Evolutionary conservation across 1,139 yeast genomes (phyloP).

Genomic region (Zygosaccharomyces pseudobailii): DNA sequence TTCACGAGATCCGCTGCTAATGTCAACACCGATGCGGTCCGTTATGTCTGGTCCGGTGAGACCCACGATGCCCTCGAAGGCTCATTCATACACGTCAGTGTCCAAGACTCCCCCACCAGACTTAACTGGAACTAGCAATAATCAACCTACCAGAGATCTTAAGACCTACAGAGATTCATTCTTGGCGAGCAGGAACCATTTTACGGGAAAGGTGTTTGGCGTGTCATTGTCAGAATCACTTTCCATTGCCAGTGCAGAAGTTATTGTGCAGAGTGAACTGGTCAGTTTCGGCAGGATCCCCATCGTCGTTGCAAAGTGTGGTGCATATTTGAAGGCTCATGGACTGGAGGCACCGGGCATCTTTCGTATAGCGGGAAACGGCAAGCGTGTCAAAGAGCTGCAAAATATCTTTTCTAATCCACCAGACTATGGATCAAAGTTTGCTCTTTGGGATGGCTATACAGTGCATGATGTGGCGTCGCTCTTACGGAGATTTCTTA

Average conservation of each 20-base stretch:
- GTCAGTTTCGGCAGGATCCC: slow-evolving; percentile 36
- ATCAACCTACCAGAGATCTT: slow-evolving; percentile 12
- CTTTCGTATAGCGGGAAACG: slow-evolving; percentile 89
- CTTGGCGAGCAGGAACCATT: slow-evolving; percentile 30
- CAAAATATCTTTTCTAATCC: slow-evolving; percentile 81
- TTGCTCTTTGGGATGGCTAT: slow-evolving; percentile 75
- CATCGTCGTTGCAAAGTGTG: slow-evolving; percentile 88
- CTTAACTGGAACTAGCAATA: background rate
- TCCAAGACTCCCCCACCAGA: background rate
- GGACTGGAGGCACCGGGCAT: slow-evolving; percentile 83
- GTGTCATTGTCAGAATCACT: slow-evolving; percentile 70
- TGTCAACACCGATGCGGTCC: background rate
- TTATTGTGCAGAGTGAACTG: slow-evolving; percentile 34
- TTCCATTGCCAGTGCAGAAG: slow-evolving; percentile 50
- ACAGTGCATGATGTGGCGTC: slow-evolving; percentile 99
- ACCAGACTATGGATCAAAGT: slow-evolving; percentile 82
- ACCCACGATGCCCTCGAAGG: slow-evolving; percentile 13
- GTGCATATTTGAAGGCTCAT: slow-evolving; percentile 73
- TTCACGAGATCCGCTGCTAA: background rate
- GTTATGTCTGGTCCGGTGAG: slow-evolving; percentile 3
- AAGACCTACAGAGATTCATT: slow-evolving; percentile 30
- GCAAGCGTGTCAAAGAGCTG: slow-evolving; percentile 79
- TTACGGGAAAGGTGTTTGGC: slow-evolving; percentile 64
- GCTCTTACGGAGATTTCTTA: slow-evolving; percentile 74
- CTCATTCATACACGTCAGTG: slow-evolving; percentile 13